These are phyloP conservation scores for Arthroderma sp. DNA, from an alignment of 2,329 filamentous ascomycete genomes.

Conservation along the genomic window DNA sequence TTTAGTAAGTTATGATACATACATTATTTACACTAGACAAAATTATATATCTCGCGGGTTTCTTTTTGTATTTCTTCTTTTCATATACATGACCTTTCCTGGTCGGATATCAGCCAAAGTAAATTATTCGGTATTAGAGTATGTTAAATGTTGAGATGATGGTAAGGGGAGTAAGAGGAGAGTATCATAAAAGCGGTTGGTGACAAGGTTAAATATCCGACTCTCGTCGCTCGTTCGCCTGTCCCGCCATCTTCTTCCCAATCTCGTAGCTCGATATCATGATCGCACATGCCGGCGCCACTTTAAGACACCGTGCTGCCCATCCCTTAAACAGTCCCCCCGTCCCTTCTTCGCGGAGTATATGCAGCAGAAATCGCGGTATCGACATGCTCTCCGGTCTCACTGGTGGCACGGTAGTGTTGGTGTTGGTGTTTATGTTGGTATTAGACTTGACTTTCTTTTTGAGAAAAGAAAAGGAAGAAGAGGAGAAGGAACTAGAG, in stretches of 20 bases:
- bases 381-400: conserved; percentile 64
- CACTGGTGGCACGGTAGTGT: conserved; percentile 15
- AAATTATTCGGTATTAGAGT: no score
- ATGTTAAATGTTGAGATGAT: not conserved
- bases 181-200: not conserved
- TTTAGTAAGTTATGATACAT: no score
- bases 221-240: conserved; percentile 51
- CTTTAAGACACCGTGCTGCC: conserved; percentile 82
- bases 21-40: no score
- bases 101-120: no score
- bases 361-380: conserved; percentile 74
- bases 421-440: not conserved
- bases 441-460: not conserved
- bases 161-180: not conserved
- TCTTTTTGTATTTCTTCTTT: no score
- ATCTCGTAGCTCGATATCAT: conserved; percentile 99
- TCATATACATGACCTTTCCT: no score
- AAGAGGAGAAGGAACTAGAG: conserved; percentile 4
- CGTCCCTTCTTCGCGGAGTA: conserved; percentile 72
- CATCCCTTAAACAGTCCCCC: conserved; percentile 79
- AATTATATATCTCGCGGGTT: no score
- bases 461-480: conserved; percentile 3
- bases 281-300: conserved; percentile 91
- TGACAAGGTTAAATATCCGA: not conserved
- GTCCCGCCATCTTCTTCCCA: conserved; percentile 73